Conservation (phyloP, 768 basidiomycete species). For the Kwoniella heveanensis region DNA sequence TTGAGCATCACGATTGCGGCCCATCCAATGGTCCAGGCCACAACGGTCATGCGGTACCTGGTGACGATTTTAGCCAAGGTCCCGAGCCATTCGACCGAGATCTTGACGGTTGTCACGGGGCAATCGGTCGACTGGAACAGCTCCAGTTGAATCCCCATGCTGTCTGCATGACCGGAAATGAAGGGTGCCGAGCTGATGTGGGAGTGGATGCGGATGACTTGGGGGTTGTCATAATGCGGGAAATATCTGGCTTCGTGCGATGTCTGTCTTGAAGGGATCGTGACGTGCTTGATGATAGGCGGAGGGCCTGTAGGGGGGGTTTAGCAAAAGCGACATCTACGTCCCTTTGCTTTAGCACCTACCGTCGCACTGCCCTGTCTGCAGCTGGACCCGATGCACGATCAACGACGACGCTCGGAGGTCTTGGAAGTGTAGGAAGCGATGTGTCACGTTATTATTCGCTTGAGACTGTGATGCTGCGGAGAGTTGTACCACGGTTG, state of each 20-base stretch:
- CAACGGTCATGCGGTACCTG: constrained; percentile 72
- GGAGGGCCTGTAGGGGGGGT: constrained; percentile 19
- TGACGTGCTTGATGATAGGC: constrained; percentile 27
- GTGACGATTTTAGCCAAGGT: constrained; percentile 71
- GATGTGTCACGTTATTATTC: neutral
- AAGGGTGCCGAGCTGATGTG: constrained; percentile 46
- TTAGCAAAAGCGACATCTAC: neutral
- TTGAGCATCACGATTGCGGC: constrained; percentile 3
- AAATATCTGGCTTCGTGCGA: constrained; percentile 69
- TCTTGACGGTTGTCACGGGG: constrained; percentile 57
- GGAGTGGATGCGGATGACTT: constrained; percentile 36
- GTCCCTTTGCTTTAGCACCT: neutral
- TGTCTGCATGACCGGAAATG: constrained; percentile 29
- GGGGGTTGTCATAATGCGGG: constrained; percentile 39
- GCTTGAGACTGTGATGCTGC: neutral
- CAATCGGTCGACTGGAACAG: constrained; percentile 58
- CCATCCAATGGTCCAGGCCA: constrained; percentile 71
- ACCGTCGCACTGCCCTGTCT: constrained; percentile 15
- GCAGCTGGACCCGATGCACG: constrained; percentile 14
- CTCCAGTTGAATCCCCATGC: constrained; percentile 23
- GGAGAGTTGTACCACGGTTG: neutral
- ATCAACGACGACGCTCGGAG: constrained; percentile 15
- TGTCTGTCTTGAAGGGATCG: neutral
- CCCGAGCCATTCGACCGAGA: constrained; percentile 71
- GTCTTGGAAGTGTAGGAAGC: neutral